Percentiles rank a stretch among this genome's conserved stretches.
Conservation (phyloP, 164 flowering plant species). For the Euptelea pleiosperma region DNA sequence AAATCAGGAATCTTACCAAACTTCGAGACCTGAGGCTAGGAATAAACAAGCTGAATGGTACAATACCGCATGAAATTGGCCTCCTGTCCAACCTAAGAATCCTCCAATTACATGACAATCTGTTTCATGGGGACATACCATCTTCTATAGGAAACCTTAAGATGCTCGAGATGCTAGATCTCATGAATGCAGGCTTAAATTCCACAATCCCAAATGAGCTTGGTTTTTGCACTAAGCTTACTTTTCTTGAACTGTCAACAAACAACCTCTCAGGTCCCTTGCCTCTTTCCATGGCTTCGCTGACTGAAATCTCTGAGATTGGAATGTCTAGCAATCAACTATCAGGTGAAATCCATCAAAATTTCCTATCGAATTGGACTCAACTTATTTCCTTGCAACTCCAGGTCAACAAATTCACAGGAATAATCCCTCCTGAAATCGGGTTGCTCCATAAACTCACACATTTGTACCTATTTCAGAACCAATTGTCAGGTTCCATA, state of each 20-base stretch:
- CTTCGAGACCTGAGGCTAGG: conserved; percentile 20
- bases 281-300: conserved; percentile 20
- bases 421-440: conserved; percentile 27
- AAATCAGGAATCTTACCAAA: conserved; percentile 12
- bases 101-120: conserved; percentile 20
- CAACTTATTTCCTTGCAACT: conserved; percentile 28
- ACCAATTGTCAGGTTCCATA: conserved; percentile 21
- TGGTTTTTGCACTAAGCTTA: conserved; percentile 25
- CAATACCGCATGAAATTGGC: conserved; percentile 22
- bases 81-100: conserved; percentile 22
- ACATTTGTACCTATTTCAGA: conserved; percentile 10
- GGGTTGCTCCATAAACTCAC: conserved; percentile 13
- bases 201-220: conserved; percentile 29
- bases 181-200: conserved; percentile 13
- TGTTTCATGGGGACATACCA: conserved; percentile 24
- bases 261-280: conserved; percentile 23
- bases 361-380: conserved; percentile 28
- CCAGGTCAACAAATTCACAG: conserved; percentile 13
- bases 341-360: conserved; percentile 24
- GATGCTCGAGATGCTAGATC: conserved; percentile 19
- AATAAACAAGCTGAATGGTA: conserved; percentile 19
- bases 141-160: conserved; percentile 24
- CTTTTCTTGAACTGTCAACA: conserved; percentile 11
- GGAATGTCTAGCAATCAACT: conserved; percentile 19
- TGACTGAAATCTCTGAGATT: conserved; percentile 15